Evolutionary conservation across 2,329 filamentous ascomycete species (phyloP), one percentile per base, ranked within the genome.

Genomic region (Neonectria sp.): DNA sequence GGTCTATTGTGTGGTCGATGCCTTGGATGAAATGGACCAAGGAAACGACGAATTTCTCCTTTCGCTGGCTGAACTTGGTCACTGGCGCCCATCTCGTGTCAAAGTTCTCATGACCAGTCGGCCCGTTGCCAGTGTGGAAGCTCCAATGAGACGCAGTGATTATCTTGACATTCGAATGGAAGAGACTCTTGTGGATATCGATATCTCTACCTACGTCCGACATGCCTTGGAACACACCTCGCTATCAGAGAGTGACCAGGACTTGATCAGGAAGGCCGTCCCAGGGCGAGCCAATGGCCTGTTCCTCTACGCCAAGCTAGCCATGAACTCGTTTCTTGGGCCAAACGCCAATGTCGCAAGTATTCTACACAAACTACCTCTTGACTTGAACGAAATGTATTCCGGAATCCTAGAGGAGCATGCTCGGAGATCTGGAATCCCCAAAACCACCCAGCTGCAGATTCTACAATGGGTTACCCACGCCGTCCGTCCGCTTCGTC

Each of bases 11-110:
- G 75, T 85, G 4, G 77, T 75, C 1, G 82, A 84, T 68, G 82
- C 82, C 1, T 71, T 85, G 3, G 84, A 85, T 67, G 83, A 86
- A 71, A 84, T 85, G 79, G 79, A 82, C 51, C 48, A 71, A 27
- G 78, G 73, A 0, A 74, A 81, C 33, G 77, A 80, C 6, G 52
- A 63, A 0, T 81, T 83, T 43, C 65, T 83, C 1, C 55, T 73
- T 8, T 58, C 67, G 4, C 69, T 85, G 1, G 73, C 72, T 2
- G 58, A 67, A 0, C 69, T 85, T 2, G 79, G 77, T 1, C 62
- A 72, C n/a, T 76, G 71, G 70, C 73, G 63, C 9, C 78, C 81
- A 0, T 52, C 46, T 0, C 68, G 65, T 17, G 71, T 83, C 65
- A 85, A 84, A 68, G 60, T 85, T 0, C 21, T 84, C 1, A 76